These are phyloP conservation scores for Arachis monticola DNA, from an alignment of 331 rosid species.

Conservation along the genomic window DNA sequence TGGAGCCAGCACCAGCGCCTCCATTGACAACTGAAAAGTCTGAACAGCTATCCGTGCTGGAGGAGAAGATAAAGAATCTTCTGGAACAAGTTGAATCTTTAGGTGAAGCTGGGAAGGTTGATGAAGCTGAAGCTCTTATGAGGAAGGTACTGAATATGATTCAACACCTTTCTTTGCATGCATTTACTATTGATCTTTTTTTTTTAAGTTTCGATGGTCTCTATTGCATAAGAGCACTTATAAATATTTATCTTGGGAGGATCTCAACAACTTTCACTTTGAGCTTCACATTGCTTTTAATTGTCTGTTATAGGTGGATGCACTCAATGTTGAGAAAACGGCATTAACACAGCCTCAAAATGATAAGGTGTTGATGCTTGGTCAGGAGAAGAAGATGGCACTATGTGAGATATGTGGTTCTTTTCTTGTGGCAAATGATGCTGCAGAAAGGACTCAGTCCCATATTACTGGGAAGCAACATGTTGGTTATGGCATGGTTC, in stretches of 20 bases:
- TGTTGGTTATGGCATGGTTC: conserved; percentile 99
- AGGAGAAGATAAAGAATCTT: conserved; percentile 96
- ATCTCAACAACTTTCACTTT: not conserved
- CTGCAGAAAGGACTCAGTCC: conserved; percentile 95
- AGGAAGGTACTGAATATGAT: conserved; percentile 70
- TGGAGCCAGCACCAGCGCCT: conserved; percentile 90
- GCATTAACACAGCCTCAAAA: conserved; percentile 71
- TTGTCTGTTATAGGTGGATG: conserved; percentile 69
- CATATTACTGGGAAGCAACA: conserved; percentile 98
- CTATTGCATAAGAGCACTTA: not conserved
- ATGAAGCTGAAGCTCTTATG: conserved; percentile 99
- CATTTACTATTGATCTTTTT: conserved; percentile 2
- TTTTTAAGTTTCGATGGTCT: conserved; percentile 2
- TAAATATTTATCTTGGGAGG: conserved; percentile 22
- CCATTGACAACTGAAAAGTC: conserved; percentile 86
- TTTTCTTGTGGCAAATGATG: conserved; percentile 98
- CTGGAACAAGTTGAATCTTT: conserved; percentile 96
- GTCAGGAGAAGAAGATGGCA: conserved; percentile 97
- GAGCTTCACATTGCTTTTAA: conserved; percentile 25
- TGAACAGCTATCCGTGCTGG: conserved; percentile 82
- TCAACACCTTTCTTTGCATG: conserved; percentile 20
- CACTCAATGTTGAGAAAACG: conserved; percentile 86
- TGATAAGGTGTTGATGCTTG: conserved; percentile 79
- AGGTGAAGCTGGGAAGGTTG: conserved; percentile 99
- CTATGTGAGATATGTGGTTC: conserved; percentile 99